Percentiles rank a stretch among this genome's conserved stretches.
phyloP scores from a whole-genome alignment of 2,329 filamentous ascomycete genomes.

The Penicillium italicum region DNA sequence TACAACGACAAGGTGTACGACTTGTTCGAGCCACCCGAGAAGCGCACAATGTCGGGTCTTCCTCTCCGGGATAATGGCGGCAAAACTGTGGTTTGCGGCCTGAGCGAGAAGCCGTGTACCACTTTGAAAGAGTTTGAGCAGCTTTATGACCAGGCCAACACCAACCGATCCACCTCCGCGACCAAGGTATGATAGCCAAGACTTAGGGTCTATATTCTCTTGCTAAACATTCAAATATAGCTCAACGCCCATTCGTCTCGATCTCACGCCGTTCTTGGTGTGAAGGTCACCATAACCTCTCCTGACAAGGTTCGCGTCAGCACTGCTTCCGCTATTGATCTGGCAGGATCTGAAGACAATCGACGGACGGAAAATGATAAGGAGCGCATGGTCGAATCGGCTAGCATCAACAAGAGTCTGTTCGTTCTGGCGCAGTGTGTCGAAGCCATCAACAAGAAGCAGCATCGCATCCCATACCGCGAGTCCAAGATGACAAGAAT shows the following conservation, averaged over 20 bases:
- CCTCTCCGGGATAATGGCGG: slow-evolving; percentile 81
- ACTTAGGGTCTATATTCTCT: slow-evolving; percentile 8
- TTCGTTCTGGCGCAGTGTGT: slow-evolving; percentile 95
- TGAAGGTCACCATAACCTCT: slow-evolving; percentile 77
- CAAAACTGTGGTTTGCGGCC: slow-evolving; percentile 79
- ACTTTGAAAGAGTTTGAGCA: slow-evolving; percentile 86
- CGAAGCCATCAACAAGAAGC: slow-evolving; percentile 80
- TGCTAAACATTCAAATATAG: slow-evolving; percentile 35
- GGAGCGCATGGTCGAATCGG: slow-evolving; percentile 88
- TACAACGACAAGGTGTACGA: slow-evolving; percentile 96
- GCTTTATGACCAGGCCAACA: slow-evolving; percentile 87
- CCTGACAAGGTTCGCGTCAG: slow-evolving; percentile 67
- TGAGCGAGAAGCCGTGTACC: slow-evolving; percentile 77
- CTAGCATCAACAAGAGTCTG: slow-evolving; percentile 94
- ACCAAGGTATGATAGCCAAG: slow-evolving; percentile 59
- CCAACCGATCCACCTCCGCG: slow-evolving; percentile 80
- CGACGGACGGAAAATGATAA: slow-evolving; percentile 89
- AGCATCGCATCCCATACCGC: slow-evolving; percentile 77
- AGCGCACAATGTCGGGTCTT: slow-evolving; percentile 74
- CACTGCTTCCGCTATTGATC: slow-evolving; percentile 87
- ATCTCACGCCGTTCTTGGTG: slow-evolving; percentile 85
- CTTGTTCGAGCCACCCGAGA: slow-evolving; percentile 81
- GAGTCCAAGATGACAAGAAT: slow-evolving; percentile 98
- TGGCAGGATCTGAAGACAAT: slow-evolving; percentile 95
- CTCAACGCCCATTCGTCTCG: slow-evolving; percentile 87